Evolutionary conservation across 2,329 filamentous ascomycete species (phyloP).

Genomic region (Dactylellina parvicollis): DNA sequence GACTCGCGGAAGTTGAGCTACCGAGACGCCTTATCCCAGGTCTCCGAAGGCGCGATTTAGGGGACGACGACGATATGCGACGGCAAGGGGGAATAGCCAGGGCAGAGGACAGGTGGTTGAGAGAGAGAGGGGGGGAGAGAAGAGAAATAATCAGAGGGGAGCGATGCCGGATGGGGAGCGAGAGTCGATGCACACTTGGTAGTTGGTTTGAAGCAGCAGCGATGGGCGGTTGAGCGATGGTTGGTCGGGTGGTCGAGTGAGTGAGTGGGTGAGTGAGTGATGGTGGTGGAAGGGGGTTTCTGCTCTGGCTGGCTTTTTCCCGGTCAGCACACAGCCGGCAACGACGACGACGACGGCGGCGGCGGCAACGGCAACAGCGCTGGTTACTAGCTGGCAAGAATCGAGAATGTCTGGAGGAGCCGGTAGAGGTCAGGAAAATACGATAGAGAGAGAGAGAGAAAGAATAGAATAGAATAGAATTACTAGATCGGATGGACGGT

Average conservation of each 20-base stretch:
- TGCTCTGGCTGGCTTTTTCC: not conserved
- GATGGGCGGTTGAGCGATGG: constrained; percentile 3
- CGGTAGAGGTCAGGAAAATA: no score
- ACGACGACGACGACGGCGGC: no score
- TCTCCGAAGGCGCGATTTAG: not conserved
- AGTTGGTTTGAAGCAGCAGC: not conserved
- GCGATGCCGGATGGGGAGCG: not conserved
- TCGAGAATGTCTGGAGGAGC: no score
- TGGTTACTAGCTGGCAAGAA: no score
- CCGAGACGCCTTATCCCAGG: constrained; percentile 23
- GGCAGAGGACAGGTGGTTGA: not conserved
- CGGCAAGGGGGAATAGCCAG: not conserved
- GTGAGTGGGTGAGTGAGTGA: no score
- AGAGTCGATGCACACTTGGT: not conserved
- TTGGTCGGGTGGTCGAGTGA: not conserved
- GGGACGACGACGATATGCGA: not conserved
- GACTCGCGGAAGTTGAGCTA: constrained; percentile 40
- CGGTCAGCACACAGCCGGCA: no score
- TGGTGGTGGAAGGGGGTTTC: not conserved
- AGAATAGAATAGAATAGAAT: no score
- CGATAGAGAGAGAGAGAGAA: no score
- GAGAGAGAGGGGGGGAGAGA: constrained; percentile 4
- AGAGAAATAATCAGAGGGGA: not conserved
- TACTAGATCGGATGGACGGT: not conserved
- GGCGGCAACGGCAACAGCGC: no score